Conservation (phyloP, 1,139 yeast genomes). For the Pichia sp. region DNA sequence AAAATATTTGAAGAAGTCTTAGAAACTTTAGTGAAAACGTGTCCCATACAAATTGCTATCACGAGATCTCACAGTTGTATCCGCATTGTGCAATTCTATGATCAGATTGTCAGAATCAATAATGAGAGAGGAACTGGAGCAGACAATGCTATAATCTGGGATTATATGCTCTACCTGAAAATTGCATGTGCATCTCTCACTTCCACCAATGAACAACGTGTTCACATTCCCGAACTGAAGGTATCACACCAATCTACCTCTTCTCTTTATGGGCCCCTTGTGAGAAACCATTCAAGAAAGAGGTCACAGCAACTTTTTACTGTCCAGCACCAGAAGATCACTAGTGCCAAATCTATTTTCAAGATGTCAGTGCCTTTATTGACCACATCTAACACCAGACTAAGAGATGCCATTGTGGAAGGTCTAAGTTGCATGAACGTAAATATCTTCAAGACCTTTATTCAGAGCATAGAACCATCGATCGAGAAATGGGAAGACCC, state of each 20-base stretch:
- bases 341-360: constrained; percentile 87
- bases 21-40: constrained; percentile 64
- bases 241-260: constrained; percentile 12
- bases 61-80: constrained; percentile 92
- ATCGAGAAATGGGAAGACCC: constrained; percentile 51
- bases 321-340: constrained; percentile 84
- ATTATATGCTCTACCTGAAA: constrained; percentile 58
- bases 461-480: constrained; percentile 68
- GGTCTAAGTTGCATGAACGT: constrained; percentile 88
- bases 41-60: constrained; percentile 91
- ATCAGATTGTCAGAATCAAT: constrained; percentile 59
- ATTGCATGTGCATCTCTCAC: constrained; percentile 93
- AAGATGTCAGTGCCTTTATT: constrained; percentile 80
- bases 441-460: constrained; percentile 74
- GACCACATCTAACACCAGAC: constrained; percentile 60
- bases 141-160: constrained; percentile 28
- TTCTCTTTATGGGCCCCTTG: constrained; percentile 21
- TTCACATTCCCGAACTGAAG: constrained; percentile 42
- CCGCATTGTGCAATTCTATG: constrained; percentile 84
- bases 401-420: constrained; percentile 77
- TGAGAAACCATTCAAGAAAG: constrained; percentile 50
- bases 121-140: constrained; percentile 37
- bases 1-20: constrained; percentile 75
- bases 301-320: constrained; percentile 69
- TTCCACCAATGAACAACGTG: constrained; percentile 77